phyloP scores from a whole-genome alignment of 116 monocot genomes.

The Papilionanthe hybrid region DNA sequence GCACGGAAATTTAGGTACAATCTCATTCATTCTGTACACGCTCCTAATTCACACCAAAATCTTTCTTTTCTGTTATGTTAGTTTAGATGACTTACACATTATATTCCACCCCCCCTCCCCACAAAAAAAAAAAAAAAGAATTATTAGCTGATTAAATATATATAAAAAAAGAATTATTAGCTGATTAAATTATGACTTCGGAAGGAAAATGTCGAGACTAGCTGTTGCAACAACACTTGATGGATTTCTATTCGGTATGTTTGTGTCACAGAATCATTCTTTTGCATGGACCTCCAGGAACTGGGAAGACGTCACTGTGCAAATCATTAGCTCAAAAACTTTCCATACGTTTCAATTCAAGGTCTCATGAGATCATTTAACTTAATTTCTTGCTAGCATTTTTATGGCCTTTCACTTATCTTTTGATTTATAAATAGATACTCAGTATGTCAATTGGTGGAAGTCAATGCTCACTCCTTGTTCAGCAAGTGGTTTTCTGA shows the following conservation, averaged over 20 bases:
- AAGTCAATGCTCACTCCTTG: conserved; percentile 98
- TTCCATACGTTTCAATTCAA: conserved; percentile 85
- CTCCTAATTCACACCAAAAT: background rate
- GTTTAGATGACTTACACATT: background rate
- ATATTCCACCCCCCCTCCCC: background rate
- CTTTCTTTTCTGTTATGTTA: background rate
- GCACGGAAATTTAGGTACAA: background rate
- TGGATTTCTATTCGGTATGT: background rate
- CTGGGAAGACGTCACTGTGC: conserved; percentile 95
- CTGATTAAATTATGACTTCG: background rate
- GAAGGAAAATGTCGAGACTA: background rate
- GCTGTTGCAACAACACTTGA: background rate
- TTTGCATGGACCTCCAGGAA: conserved; percentile 98
- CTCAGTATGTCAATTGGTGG: conserved; percentile 75
- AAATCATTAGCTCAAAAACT: conserved; percentile 99
- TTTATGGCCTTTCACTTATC: conserved; percentile 5
- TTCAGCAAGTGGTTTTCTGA: conserved; percentile 99
- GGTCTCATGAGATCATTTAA: conserved; percentile 30
- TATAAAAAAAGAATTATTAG: background rate
- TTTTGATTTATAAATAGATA: conserved; percentile 48
- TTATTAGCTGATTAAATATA: too few relatives aligned
- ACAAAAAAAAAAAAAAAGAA: too few relatives aligned
- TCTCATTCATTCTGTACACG: background rate
- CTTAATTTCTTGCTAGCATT: background rate
- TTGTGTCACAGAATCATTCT: conserved; percentile 74